Percentiles rank a stretch among this genome's conserved stretches.
Evolutionary conservation across 805 yeast genomes (phyloP).

Genomic region (Spathaspora sp.): DNA sequence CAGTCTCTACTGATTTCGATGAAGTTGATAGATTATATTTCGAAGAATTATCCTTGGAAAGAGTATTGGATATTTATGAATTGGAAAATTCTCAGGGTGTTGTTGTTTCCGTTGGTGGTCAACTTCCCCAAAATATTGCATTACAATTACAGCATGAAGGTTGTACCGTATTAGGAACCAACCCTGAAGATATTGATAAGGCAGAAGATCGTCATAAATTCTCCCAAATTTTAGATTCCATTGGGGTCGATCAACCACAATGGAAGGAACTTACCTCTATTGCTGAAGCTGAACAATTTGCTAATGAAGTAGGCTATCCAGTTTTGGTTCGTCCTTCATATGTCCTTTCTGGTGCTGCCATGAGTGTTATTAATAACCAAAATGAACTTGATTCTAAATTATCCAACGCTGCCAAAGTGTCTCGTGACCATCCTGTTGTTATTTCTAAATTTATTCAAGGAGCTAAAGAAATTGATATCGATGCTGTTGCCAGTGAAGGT

Average conservation of each 20-base stretch:
- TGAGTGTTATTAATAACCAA: slow-evolving; percentile 84
- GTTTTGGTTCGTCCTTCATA: slow-evolving; percentile 97
- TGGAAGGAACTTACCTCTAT: slow-evolving; percentile 94
- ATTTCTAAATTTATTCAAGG: slow-evolving; percentile 94
- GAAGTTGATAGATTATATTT: slow-evolving; percentile 97
- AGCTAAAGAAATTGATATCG: slow-evolving; percentile 96
- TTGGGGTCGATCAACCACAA: slow-evolving; percentile 92
- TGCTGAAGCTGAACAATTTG: slow-evolving; percentile 81
- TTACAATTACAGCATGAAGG: slow-evolving; percentile 74
- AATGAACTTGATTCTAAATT: slow-evolving; percentile 79
- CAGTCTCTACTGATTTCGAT: slow-evolving; percentile 96
- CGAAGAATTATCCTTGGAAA: slow-evolving; percentile 91
- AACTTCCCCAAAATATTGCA: slow-evolving; percentile 96
- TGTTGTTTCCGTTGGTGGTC: slow-evolving; percentile 97
- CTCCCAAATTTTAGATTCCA: slow-evolving; percentile 88
- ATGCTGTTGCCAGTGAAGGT: slow-evolving; percentile 92
- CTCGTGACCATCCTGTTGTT: slow-evolving; percentile 96
- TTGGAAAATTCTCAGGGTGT: slow-evolving; percentile 87
- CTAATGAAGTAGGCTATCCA: slow-evolving; percentile 85
- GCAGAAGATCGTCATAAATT: slow-evolving; percentile 99
- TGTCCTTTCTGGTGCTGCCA: slow-evolving; percentile 97
- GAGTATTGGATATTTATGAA: slow-evolving; percentile 96
- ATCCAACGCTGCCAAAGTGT: slow-evolving; percentile 84
- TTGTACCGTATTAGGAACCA: slow-evolving; percentile 88
- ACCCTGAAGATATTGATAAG: slow-evolving; percentile 91